phyloP scores from a whole-genome alignment of 306 rosid species.

The Senna siamea region DNA sequence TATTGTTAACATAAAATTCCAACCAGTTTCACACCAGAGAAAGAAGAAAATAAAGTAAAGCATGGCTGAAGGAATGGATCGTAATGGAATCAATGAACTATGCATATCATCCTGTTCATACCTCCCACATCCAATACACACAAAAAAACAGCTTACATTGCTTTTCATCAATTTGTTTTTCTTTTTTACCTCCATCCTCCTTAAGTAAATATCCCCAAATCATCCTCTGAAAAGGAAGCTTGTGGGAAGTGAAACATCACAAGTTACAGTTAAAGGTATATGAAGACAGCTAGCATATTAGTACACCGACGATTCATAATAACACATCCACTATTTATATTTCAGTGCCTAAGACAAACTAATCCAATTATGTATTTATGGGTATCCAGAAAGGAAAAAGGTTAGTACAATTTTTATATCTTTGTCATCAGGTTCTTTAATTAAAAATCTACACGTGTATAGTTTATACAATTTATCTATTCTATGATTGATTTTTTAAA shows the following conservation, averaged over 20 bases:
- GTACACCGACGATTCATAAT: neutral
- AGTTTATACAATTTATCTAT: no score
- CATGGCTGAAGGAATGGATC: neutral
- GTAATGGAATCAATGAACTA: neutral
- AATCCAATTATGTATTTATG: neutral
- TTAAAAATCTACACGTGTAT: no score
- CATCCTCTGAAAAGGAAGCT: neutral
- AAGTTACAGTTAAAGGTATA: neutral
- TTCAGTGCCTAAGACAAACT: neutral
- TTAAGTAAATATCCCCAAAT: slow-evolving; percentile 14
- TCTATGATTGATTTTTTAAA: no score
- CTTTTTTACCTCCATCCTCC: slow-evolving; percentile 5
- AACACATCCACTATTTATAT: slow-evolving; percentile 1
- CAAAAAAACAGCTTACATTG: slow-evolving; percentile 1
- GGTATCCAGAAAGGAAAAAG: no score
- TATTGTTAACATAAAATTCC: neutral
- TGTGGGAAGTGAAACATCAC: slow-evolving; percentile 18
- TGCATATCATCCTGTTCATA: slow-evolving; percentile 9
- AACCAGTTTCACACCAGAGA: neutral
- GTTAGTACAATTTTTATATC: no score
- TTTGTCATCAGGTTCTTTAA: no score
- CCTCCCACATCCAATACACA: slow-evolving; percentile 4
- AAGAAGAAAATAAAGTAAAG: neutral
- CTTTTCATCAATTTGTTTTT: neutral
- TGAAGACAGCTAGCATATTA: slow-evolving; percentile 13